Percentiles rank a stretch among this genome's conserved stretches.
phyloP scores from a whole-genome alignment of 192 early-diverging fungal genomes.

The Gryganskiella cystojenkinii region DNA sequence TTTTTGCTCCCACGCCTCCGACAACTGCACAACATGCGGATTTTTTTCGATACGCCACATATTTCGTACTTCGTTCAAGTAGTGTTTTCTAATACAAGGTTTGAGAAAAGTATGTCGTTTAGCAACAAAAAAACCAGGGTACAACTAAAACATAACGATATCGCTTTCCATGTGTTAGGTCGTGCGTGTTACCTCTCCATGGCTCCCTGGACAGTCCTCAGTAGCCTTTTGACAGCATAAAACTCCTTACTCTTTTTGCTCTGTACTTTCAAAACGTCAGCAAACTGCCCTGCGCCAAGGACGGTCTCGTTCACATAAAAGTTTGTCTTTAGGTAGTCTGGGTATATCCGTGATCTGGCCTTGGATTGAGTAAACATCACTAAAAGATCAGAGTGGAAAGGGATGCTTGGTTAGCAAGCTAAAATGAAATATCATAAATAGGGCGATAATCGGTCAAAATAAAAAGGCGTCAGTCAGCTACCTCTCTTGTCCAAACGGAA shows the following conservation, averaged over 20 bases:
- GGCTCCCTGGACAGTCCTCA: slow-evolving; percentile 72
- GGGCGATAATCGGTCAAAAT: no score
- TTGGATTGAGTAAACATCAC: slow-evolving; percentile 39
- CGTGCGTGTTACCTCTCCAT: slow-evolving; percentile 79
- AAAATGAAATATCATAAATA: not conserved
- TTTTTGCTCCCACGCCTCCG: slow-evolving; percentile 92
- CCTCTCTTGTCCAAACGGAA: slow-evolving; percentile 39
- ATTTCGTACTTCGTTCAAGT: slow-evolving; percentile 86
- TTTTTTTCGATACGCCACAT: slow-evolving; percentile 72
- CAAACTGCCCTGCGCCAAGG: slow-evolving; percentile 87
- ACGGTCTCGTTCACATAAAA: slow-evolving; percentile 69
- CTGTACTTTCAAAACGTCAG: slow-evolving; percentile 82
- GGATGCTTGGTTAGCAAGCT: not conserved
- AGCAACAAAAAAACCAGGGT: not conserved
- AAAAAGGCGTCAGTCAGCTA: not conserved
- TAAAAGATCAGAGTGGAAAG: not conserved
- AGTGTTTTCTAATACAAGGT: slow-evolving; percentile 55
- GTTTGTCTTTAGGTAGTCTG: slow-evolving; percentile 77
- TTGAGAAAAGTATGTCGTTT: not conserved
- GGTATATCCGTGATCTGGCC: slow-evolving; percentile 23
- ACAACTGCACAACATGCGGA: slow-evolving; percentile 74
- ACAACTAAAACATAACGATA: no score
- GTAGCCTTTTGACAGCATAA: slow-evolving; percentile 88
- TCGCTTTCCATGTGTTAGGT: no score
- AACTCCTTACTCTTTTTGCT: slow-evolving; percentile 65